These are phyloP conservation scores for Beauveria medogensis DNA, from an alignment of 2,329 filamentous ascomycete species.

Conservation along the genomic window DNA sequence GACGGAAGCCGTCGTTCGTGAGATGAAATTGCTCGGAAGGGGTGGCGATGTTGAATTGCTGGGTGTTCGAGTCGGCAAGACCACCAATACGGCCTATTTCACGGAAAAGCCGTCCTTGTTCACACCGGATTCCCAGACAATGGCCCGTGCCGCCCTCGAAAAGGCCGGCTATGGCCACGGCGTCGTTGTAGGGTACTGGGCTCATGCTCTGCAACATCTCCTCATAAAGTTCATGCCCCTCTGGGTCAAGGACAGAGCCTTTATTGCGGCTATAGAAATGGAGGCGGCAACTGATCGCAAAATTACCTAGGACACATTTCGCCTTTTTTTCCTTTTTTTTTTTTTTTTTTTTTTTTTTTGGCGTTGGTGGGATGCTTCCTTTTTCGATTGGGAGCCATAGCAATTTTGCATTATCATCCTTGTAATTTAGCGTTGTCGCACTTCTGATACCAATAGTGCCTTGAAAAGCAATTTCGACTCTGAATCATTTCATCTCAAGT, in stretches of 20 bases:
- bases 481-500: not conserved
- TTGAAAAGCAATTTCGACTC: not conserved
- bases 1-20: constrained; percentile 30
- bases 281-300: constrained; percentile 5
- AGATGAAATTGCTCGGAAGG: constrained; percentile 25
- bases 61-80: constrained; percentile 15
- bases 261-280: constrained; percentile 2
- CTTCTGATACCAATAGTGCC: constrained; percentile 4
- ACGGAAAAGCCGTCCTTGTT: constrained; percentile 15
- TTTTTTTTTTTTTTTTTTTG: not conserved
- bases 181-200: constrained; percentile 14
- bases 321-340: not conserved
- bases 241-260: constrained; percentile 9
- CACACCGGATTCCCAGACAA: constrained; percentile 12
- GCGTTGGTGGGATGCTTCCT: not conserved
- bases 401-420: not conserved
- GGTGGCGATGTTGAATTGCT: constrained; percentile 11
- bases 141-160: constrained; percentile 15
- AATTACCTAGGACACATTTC: not conserved
- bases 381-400: not conserved
- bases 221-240: constrained; percentile 8
- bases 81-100: constrained; percentile 14
- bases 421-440: constrained; percentile 2
- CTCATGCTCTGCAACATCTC: constrained; percentile 14
- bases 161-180: constrained; percentile 14